Evolutionary conservation across 352 stramenopile genomes (phyloP).

Genomic region (Plasmopara halstedii): DNA sequence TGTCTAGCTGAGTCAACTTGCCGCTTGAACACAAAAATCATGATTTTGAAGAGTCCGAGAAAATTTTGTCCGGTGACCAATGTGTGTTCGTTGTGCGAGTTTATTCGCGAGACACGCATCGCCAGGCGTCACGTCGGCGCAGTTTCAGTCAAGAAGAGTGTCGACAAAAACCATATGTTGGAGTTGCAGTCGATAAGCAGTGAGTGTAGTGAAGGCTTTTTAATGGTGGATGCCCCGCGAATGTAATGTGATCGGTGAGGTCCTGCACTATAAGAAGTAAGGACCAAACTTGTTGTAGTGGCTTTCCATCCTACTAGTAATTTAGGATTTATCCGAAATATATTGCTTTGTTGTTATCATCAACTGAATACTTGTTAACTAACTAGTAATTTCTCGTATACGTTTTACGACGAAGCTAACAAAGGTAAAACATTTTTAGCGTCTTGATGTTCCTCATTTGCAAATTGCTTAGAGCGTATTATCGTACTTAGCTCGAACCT

Average conservation of each 20-base stretch:
- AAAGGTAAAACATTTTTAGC: too few species aligned
- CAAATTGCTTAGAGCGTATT: not conserved
- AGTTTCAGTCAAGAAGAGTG: conserved; percentile 22
- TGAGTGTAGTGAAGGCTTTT: conserved; percentile 79
- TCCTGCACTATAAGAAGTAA: too few species aligned
- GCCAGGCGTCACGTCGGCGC: conserved; percentile 14
- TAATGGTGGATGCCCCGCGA: conserved; percentile 57
- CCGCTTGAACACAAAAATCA: conserved; percentile 72
- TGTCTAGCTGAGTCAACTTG: conserved; percentile 53
- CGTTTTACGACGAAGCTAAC: too few species aligned
- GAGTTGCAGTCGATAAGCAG: conserved; percentile 62
- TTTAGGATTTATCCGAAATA: too few species aligned
- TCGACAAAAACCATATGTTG: conserved; percentile 13
- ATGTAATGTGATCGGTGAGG: conserved; percentile 25
- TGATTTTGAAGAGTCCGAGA: conserved; percentile 65
- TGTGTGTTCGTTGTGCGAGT: conserved; percentile 64
- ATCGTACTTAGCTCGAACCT: conserved; percentile 21
- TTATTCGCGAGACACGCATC: conserved; percentile 68
- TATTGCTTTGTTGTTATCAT: too few species aligned
- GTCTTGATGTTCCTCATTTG: too few species aligned
- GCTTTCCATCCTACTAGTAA: too few species aligned
- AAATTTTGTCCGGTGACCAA: conserved; percentile 40
- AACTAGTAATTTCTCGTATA: too few species aligned
- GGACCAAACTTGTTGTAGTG: too few species aligned
- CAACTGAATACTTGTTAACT: too few species aligned